Evolutionary conservation across 176 grass and related monocot genomes (phyloP), one percentile per base, ranked within the genome.

Genomic region (Aegilops speltoides): DNA sequence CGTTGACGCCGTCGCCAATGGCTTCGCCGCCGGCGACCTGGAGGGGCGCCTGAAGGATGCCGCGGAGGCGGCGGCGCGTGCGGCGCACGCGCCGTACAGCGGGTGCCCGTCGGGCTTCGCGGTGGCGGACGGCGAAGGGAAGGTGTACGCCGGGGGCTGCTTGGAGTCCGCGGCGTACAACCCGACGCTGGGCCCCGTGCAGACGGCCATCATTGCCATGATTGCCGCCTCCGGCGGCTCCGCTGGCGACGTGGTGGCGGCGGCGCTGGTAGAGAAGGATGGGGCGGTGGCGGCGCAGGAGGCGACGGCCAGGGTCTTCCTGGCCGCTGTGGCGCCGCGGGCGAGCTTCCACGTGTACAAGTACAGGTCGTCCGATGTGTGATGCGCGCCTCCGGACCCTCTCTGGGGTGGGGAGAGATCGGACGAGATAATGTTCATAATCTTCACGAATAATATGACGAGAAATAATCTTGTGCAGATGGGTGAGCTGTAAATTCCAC

Each of bases 121-220:
- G n/a, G 93, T 98, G 78, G 96, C 84, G 22, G 93, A 95, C 87
- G 64, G 81, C 0, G 86, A 86, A 20, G 93, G 91, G 23, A 87
- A 61, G 77, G 92, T 98, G 69, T 92, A 94, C 79, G 91, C 88
- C 38, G 93, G 96, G 10, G 87, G 93, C 0, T 95, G 91, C 83
- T 68, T 86, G 1, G 96, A 98, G 60, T 95, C 93, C 1, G 96
- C 96, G 3, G 96, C 96, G 29, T 98, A 95, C 80, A 98, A 98
- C 82, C 96, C 96, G 10, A 95, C 91, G 8, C 89, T 98, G n/a
- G 91, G 93, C 14, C 96, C 96, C 43, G 83, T 94, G 32, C 96
- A 98, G 96, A 60, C 90, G 32, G 96, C 93, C 83, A 94, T 95
- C 89, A 80, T 98, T 5, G 91, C 91, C 63, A 92, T 92, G 89